Evolutionary conservation across 306 rosid genomes (phyloP).

Genomic region (Begonia peltatifolia): DNA sequence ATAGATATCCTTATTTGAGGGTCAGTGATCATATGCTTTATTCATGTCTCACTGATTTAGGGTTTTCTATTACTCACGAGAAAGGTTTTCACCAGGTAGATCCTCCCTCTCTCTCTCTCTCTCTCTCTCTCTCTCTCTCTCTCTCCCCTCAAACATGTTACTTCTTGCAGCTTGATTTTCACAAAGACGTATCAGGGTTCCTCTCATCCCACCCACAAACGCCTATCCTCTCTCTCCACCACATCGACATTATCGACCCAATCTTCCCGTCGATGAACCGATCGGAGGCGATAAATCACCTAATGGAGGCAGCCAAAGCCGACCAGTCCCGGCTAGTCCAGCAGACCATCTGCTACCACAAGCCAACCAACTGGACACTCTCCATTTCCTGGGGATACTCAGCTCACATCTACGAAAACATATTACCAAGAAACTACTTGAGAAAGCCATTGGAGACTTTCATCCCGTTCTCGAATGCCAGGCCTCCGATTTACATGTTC

Average conservation of each 20-base stretch:
- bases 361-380: conserved; percentile 28
- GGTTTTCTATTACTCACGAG: conserved; percentile 18
- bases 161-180: conserved; percentile 21
- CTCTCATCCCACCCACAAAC: conserved; percentile 29
- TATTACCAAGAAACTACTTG: conserved; percentile 19
- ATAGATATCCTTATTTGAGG: conserved; percentile 17
- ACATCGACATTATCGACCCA: conserved; percentile 29
- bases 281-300: conserved; percentile 20
- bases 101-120: not conserved
- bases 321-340: conserved; percentile 30
- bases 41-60: conserved; percentile 30
- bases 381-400: conserved; percentile 50
- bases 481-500: conserved; percentile 28
- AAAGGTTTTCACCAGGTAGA: conserved; percentile 44
- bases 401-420: conserved; percentile 22
- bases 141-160: not conserved
- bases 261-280: conserved; percentile 36
- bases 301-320: conserved; percentile 16
- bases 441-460: conserved; percentile 33
- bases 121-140: not conserved
- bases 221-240: conserved; percentile 33
- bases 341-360: conserved; percentile 39
- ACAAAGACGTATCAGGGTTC: conserved; percentile 24
- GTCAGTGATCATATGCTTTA: conserved; percentile 28
- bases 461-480: conserved; percentile 12